Base-by-base conservation (phyloP, 2,329 filamentous ascomycete species). In the Intubia oerlemansii region DNA sequence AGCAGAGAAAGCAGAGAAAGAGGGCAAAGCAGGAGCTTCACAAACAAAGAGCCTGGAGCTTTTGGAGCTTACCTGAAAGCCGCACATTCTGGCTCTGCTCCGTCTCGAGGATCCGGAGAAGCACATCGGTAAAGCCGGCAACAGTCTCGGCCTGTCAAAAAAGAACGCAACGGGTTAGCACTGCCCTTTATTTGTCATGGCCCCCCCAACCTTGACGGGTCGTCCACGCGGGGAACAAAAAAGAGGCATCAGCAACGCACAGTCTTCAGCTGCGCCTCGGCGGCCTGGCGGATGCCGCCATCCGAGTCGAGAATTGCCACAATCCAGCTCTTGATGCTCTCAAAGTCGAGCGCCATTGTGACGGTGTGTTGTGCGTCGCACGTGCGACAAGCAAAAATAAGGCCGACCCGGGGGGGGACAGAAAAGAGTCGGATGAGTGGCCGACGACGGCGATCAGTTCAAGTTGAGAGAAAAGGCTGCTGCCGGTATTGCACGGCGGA, bases 81-180 rank as follows among this genome's bases (percentile, higher is more conserved):
- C 84, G 76, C 41, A 93, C 69, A 38, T 74, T 74, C 44, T 70
- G 62, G 42, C 91, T 78, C 53, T 84, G 77, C 54, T 98, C 88
- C 36, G 67, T 66, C 55, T 90, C 76, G 42, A 95, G 61, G 44
- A 98, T 82, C 48, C 90, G 80, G 44, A 93, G 62, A 37, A 95
- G 69, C 42, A 80, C 79, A 51, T 88, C 79, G 48, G 79, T 75
- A 52, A 98, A 95, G 39, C 84, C 84, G 36, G 77, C 62, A 51
- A 84, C 74, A 42, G 80, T 72, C 58, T 95, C 85, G 48, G 88
- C 81, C 82, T 93, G 47, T 9, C 15, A n/a, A n/a, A n/a, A n/a
- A n/a, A n/a, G n/a, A n/a, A n/a, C n/a, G n/a, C n/a, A n/a, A n/a
- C n/a, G n/a, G n/a, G n/a, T n/a, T n/a, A n/a, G n/a, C n/a, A n/a